These are phyloP conservation scores for Aspergillus melleus DNA, from an alignment of 2,329 filamentous ascomycete species.

Conservation along the genomic window DNA sequence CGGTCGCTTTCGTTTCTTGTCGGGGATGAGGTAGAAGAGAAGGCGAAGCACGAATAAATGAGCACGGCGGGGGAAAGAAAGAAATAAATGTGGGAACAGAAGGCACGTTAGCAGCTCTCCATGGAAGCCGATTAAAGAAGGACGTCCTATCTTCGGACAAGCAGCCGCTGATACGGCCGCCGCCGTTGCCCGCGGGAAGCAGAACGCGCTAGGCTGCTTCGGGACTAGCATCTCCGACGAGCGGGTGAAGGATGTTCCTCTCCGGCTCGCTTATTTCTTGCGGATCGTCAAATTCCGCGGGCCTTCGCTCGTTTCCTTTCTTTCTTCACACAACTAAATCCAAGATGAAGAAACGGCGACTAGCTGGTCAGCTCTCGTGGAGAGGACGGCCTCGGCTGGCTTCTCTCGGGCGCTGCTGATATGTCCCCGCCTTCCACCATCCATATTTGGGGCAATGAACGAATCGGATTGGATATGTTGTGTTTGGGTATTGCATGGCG, in stretches of 20 bases:
- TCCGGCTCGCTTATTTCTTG: constrained; percentile 14
- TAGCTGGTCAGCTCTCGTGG: constrained; percentile 39
- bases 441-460: constrained; percentile 33
- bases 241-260: constrained; percentile 11
- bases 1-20: constrained; percentile 9
- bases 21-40: background rate
- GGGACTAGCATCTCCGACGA: constrained; percentile 19
- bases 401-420: constrained; percentile 40
- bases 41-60: background rate
- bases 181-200: constrained; percentile 42
- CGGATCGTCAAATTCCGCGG: background rate
- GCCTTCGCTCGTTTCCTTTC: constrained; percentile 14
- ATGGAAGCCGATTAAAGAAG: constrained; percentile 18
- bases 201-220: constrained; percentile 22
- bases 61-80: constrained; percentile 22
- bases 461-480: constrained; percentile 39
- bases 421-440: constrained; percentile 39
- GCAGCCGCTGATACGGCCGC: constrained; percentile 18
- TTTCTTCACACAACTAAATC: constrained; percentile 44
- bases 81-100: constrained; percentile 15
- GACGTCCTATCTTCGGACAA: constrained; percentile 20
- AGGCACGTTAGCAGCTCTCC: constrained; percentile 8
- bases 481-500: constrained; percentile 9
- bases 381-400: constrained; percentile 25
- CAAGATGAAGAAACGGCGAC: constrained; percentile 42